These are phyloP conservation scores for Isoetes taiwanensis DNA, from an alignment of 75 land plant species.

Conservation along the genomic window DNA sequence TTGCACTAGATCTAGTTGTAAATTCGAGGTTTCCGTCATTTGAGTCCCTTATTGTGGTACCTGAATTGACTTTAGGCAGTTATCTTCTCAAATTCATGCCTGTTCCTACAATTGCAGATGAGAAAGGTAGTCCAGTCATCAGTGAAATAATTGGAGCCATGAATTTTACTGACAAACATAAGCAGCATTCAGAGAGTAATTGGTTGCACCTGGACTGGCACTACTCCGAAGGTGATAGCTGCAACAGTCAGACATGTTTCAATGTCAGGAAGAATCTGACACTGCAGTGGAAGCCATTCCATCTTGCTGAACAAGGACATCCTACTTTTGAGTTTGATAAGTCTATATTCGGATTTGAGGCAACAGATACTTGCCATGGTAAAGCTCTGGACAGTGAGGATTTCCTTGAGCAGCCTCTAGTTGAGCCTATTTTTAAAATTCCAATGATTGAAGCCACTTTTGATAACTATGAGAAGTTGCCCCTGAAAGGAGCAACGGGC, in stretches of 20 bases:
- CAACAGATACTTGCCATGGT: too few species aligned
- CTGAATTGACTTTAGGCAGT: constrained; percentile 1
- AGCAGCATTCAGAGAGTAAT: neutral
- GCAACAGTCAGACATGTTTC: constrained; percentile 7
- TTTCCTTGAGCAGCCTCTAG: too few species aligned
- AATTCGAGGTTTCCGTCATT: neutral
- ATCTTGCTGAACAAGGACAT: too few species aligned
- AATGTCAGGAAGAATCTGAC: too few species aligned
- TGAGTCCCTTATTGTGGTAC: constrained; percentile 14
- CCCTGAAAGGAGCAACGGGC: too few species aligned
- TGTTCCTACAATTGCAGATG: neutral
- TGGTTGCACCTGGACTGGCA: constrained; percentile 14
- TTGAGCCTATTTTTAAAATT: too few species aligned
- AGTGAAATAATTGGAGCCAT: neutral
- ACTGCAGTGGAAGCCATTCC: too few species aligned
- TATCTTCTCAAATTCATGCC: constrained; percentile 7
- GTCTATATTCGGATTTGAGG: too few species aligned
- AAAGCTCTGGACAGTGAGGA: too few species aligned
- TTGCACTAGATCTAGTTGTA: neutral
- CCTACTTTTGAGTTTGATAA: too few species aligned
- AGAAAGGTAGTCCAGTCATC: neutral
- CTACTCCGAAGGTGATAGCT: neutral
- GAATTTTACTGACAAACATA: neutral
- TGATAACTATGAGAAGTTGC: too few species aligned
- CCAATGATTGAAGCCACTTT: too few species aligned